Evolutionary conservation across 1,284 basidiomycete species (phyloP), one percentile per base, ranked within the genome.

Genomic region (Ustilago cynodontis): DNA sequence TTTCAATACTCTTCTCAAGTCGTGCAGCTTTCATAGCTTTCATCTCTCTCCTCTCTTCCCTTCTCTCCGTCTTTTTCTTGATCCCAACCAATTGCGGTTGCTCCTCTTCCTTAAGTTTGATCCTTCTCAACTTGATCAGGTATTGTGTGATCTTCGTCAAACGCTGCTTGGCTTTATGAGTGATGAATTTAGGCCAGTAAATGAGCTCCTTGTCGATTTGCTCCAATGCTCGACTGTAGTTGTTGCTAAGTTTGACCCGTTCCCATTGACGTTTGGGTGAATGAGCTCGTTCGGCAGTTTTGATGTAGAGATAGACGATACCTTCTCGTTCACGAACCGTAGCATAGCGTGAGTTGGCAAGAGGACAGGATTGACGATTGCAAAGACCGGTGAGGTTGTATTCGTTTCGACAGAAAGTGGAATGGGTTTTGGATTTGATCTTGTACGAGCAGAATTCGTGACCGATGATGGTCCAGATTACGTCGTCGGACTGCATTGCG

Each of bases 81-180:
- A 98, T 92, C 5, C 94, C 94, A 3, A 98, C 90, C 29, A 98
- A 90, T 87, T 94, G 95, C 6, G 95, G 94, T 86, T 95, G 92
- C 87, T 96, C 92, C 55, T 86, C 82, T 26, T 79, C 81, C 62
- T 93, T 92, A 71, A 96, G 89, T 82, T 92, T 93, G 81, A 98
- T 88, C 47, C 94, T 91, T 67, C 97, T 90, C 93, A 99, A 95
- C 89, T 98, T 97, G 87, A 99, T 98, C 73, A 99, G 90, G 85
- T 98, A 99, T 87, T 99, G 97, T 0, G 96, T 99, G 81, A 99
- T 98, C 88, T 98, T 99, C 18, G 97, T 99, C 41, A 98, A 90
- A 57, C 97, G 91, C 88, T 99, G 97, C 89, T 99, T 99, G 89
- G 96, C 98, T 88, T 98, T 98, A 89, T 99, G 97, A 66, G 94